Base-by-base conservation (phyloP, 768 basidiomycete species). In the Trametes punicea region DNA sequence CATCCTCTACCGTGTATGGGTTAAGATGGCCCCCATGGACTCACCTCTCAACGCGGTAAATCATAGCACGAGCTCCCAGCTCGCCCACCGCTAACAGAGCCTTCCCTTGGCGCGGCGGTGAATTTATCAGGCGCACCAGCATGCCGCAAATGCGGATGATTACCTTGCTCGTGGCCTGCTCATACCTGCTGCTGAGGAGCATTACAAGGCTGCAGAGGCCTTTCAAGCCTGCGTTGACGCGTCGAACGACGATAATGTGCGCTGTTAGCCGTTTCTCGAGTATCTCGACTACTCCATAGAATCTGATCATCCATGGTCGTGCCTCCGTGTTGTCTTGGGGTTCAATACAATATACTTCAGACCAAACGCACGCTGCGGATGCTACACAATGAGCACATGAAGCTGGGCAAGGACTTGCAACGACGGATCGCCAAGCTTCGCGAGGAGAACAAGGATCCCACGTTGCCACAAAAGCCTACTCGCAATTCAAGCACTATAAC, bases 121-220 rank as follows among this genome's bases (percentile, higher is more conserved):
- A 29, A 25, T 21, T n/a, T 5, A 36, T 16, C 68, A 92, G 89
- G 90, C 90, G 20, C 88, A 93, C 69, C 83, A 87, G 64, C 88
- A 91, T 71, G 87, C 87, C 50, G 84, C 85, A 15, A 87, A 87
- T 64, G 90, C 89, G 31, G 89, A 92, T 47, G 88, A 91, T 56
- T 82, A 80, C 64, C 66, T 79, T 41, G 76, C 75, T 11, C 79
- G 81, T 56, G 90, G 90, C 11, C 74, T 89, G 6, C 77, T 90
- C 49, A 80, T 90, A 20, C 81, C 82, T 31, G 87, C 90, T 10
- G 77, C 82, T 23, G 84, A 88, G 58, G 87, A 91, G 60, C 87
- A 92, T 62, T 69, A 74, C 58, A 87, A 84, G 65, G 88, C 91
- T 26, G 88, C 90, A 15, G 84, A 85, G 57, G 85, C 87, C 2